Evolutionary conservation across 2,329 filamentous ascomycete genomes (phyloP).

Genomic region (Trichoderma oligosporum): DNA sequence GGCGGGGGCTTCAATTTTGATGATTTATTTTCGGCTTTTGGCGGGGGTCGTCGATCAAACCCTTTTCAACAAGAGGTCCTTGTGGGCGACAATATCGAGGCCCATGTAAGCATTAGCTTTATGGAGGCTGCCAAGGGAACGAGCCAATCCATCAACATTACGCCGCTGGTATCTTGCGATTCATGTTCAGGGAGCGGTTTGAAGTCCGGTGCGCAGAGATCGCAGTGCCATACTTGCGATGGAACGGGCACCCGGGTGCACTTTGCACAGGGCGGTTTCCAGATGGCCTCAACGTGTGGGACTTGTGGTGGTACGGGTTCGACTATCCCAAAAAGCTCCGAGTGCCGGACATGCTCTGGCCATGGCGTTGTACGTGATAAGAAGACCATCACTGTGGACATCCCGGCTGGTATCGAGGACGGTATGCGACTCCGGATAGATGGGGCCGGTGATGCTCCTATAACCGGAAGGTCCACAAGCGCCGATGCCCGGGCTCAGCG

Average conservation of each 20-base stretch:
- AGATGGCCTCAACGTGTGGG: constrained; percentile 87
- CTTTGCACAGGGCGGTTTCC: constrained; percentile 88
- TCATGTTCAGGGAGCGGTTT: constrained; percentile 81
- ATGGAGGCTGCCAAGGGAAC: constrained; percentile 93
- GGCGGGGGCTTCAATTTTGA: constrained; percentile 89
- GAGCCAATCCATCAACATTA: constrained; percentile 81
- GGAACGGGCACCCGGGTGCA: constrained; percentile 85
- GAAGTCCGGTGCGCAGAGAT: constrained; percentile 72
- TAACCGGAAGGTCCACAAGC: constrained; percentile 65
- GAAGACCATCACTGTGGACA: constrained; percentile 82
- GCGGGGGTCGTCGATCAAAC: constrained; percentile 53
- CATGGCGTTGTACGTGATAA: constrained; percentile 80
- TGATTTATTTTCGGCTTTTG: constrained; percentile 87
- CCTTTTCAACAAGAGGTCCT: constrained; percentile 76
- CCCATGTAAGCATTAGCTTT: constrained; percentile 89
- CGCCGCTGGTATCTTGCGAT: constrained; percentile 73
- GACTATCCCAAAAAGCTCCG: constrained; percentile 70
- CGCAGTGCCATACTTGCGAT: constrained; percentile 73
- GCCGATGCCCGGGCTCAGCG: constrained; percentile 62
- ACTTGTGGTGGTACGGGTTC: constrained; percentile 76
- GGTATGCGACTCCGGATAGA: constrained; percentile 86
- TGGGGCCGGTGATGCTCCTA: constrained; percentile 81
- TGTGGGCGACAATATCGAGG: constrained; percentile 94
- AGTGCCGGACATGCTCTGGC: constrained; percentile 76
- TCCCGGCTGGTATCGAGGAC: constrained; percentile 92